Conservation (phyloP, 2,329 filamentous ascomycete genomes). For the Exserohilum turcica region DNA sequence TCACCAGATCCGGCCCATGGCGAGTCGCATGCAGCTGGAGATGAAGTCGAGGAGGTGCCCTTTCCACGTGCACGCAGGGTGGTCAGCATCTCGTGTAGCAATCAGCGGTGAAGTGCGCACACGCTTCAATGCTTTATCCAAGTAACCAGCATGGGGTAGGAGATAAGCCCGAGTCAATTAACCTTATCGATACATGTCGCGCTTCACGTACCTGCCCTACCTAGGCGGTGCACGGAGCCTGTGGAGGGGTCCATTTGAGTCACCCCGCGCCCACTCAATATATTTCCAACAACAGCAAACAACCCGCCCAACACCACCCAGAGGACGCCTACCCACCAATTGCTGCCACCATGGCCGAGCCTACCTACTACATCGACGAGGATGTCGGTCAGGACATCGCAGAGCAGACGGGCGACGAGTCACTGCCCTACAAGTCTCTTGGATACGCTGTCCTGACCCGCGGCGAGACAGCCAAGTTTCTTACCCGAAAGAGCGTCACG, state of each 20-base stretch:
- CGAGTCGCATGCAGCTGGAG: background rate
- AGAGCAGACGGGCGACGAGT: conserved; percentile 69
- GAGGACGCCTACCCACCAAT: conserved; percentile 25
- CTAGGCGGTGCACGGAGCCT: conserved; percentile 15
- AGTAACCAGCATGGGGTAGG: conserved; percentile 17
- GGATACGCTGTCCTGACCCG: conserved; percentile 77
- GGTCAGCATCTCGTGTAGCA: background rate
- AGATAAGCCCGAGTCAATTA: conserved; percentile 6
- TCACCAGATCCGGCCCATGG: background rate
- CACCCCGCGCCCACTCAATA: conserved; percentile 30
- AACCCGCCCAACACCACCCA: conserved; percentile 21
- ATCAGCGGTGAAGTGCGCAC: background rate
- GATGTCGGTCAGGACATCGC: conserved; percentile 74
- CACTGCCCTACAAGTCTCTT: conserved; percentile 80
- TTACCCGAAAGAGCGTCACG: conserved; percentile 63
- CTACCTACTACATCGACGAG: conserved; percentile 76
- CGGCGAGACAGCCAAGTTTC: conserved; percentile 66
- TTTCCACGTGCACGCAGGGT: background rate
- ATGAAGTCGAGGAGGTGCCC: background rate
- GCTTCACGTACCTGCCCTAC: conserved; percentile 13
- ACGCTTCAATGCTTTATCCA: background rate
- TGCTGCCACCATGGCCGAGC: conserved; percentile 45
- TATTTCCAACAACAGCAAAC: conserved; percentile 32
- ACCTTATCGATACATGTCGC: conserved; percentile 25
- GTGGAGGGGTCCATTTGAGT: conserved; percentile 27